These are phyloP conservation scores for Talaromyces ruber DNA, from an alignment of 495 filamentous ascomycete genomes.

Conservation along the genomic window DNA sequence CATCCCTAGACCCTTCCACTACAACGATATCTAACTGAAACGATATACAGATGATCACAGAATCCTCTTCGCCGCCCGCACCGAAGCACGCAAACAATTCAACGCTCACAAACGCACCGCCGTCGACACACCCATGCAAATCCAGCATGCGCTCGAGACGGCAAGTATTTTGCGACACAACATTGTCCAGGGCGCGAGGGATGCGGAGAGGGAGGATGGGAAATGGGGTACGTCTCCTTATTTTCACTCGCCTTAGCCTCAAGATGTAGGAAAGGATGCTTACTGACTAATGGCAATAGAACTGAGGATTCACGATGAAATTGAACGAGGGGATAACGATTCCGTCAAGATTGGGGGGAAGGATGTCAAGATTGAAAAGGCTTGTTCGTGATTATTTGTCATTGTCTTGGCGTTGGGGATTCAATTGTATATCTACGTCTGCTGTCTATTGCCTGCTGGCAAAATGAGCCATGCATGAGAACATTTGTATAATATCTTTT, in stretches of 20 bases:
- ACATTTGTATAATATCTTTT: not conserved
- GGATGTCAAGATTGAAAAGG: constrained; percentile 37
- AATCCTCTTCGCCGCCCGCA: constrained; percentile 59
- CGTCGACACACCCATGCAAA: constrained; percentile 40
- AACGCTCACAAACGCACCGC: constrained; percentile 50
- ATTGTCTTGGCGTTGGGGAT: not conserved
- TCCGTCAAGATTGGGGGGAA: constrained; percentile 55
- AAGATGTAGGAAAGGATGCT: not conserved
- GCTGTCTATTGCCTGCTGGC: not conserved
- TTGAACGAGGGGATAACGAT: constrained; percentile 88
- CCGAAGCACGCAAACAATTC: constrained; percentile 64
- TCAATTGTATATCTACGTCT: not conserved
- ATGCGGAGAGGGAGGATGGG: constrained; percentile 39
- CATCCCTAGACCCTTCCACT: not conserved
- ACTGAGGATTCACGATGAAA: constrained; percentile 80
- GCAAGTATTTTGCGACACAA: constrained; percentile 74
- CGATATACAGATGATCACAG: constrained; percentile 51
- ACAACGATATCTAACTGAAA: not conserved
- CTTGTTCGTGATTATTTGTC: constrained; percentile 27
- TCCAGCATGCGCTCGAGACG: constrained; percentile 76
- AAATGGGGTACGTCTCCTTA: constrained; percentile 59
- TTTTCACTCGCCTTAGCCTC: too few species aligned
- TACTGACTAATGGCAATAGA: constrained; percentile 35
- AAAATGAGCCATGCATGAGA: not conserved
- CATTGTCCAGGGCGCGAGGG: constrained; percentile 71